Evolutionary conservation across 2,329 filamentous ascomycete genomes (phyloP).

Genomic region (Bipolaris sorokiniana): DNA sequence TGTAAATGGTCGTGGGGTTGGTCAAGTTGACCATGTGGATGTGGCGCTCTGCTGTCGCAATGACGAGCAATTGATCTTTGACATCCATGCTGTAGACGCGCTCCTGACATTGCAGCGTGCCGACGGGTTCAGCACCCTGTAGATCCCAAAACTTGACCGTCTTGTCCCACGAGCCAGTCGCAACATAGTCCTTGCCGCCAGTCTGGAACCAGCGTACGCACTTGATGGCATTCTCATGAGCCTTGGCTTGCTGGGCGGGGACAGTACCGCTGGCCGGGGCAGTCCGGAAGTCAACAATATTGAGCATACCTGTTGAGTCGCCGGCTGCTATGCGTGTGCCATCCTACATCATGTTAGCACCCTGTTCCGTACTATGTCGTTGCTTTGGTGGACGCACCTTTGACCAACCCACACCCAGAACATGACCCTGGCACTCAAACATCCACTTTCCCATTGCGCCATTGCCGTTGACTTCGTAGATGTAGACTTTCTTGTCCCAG

Average conservation of each 20-base stretch:
- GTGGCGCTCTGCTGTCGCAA: constrained; percentile 92
- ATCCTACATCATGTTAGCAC: constrained; percentile 64
- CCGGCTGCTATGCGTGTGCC: constrained; percentile 86
- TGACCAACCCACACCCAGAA: constrained; percentile 85
- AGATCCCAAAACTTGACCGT: constrained; percentile 90
- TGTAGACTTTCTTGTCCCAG: constrained; percentile 97
- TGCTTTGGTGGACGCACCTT: constrained; percentile 64
- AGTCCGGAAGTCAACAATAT: constrained; percentile 78
- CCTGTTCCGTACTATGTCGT: background rate
- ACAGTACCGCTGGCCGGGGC: constrained; percentile 45
- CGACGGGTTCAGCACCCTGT: constrained; percentile 66
- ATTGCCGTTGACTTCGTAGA: constrained; percentile 89
- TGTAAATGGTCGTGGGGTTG: constrained; percentile 90
- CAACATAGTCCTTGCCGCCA: constrained; percentile 76
- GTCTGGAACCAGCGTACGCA: constrained; percentile 69
- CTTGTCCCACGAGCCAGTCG: constrained; percentile 93
- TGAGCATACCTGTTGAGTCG: constrained; percentile 89
- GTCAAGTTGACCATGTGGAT: constrained; percentile 94
- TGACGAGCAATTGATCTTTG: constrained; percentile 82
- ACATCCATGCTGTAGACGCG: constrained; percentile 92
- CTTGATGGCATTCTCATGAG: constrained; percentile 81
- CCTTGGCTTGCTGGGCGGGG: constrained; percentile 64
- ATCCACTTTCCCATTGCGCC: constrained; percentile 83
- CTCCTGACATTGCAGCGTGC: constrained; percentile 71
- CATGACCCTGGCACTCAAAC: constrained; percentile 81